Conservation (phyloP, 331 rosid species). For the Rosa hybrid region DNA sequence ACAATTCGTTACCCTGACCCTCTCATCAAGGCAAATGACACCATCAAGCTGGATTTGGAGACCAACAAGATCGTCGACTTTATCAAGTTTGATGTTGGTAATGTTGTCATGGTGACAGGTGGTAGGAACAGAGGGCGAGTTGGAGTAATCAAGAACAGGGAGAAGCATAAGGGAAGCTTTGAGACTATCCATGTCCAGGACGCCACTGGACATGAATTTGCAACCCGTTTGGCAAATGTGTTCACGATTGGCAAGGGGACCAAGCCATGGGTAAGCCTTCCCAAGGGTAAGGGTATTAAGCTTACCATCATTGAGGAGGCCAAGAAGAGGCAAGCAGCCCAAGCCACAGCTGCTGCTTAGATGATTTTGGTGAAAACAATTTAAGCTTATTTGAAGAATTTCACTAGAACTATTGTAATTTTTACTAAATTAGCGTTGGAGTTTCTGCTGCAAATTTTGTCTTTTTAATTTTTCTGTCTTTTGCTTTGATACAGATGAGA, state of each 20-base stretch:
- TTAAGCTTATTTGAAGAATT: background rate
- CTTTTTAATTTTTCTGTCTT: background rate
- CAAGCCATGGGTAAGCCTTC: slow-evolving; percentile 40
- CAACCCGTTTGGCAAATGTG: slow-evolving; percentile 34
- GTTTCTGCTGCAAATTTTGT: slow-evolving; percentile 2
- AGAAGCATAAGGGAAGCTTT: slow-evolving; percentile 36
- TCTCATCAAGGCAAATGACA: slow-evolving; percentile 37
- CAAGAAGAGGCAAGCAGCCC: slow-evolving; percentile 33
- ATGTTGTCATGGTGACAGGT: slow-evolving; percentile 40
- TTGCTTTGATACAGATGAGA: background rate
- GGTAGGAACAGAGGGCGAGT: slow-evolving; percentile 41
- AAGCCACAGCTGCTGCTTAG: slow-evolving; percentile 29
- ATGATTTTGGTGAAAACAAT: background rate
- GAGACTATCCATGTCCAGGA: slow-evolving; percentile 39
- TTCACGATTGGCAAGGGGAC: slow-evolving; percentile 38
- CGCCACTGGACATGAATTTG: slow-evolving; percentile 34
- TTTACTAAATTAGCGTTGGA: background rate
- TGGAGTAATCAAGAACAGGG: slow-evolving; percentile 38
- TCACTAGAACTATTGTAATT: background rate
- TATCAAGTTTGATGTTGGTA: slow-evolving; percentile 37
- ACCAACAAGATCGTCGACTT: slow-evolving; percentile 24
- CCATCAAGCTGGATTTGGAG: slow-evolving; percentile 35
- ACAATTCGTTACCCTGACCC: slow-evolving; percentile 43
- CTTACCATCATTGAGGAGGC: slow-evolving; percentile 37
- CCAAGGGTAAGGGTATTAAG: slow-evolving; percentile 41